Evolutionary conservation across 139 green algal species (phyloP), one percentile per base, ranked within the genome.

Genomic region (Tetradesmus obliquus): DNA sequence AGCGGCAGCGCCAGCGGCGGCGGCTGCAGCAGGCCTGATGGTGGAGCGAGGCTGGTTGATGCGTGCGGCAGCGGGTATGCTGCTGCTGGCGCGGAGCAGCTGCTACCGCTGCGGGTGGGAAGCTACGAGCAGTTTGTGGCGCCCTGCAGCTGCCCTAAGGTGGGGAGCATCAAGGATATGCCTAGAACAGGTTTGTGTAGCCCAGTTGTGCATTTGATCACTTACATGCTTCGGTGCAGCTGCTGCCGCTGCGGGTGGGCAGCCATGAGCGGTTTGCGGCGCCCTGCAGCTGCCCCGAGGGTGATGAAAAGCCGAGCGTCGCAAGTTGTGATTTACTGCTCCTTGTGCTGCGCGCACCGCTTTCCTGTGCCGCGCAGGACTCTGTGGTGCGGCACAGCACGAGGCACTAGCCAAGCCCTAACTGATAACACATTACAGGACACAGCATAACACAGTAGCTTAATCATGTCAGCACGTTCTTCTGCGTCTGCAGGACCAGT

Each of bases 31-130:
- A 13, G 20, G 53, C 15, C 15, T 3, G 66, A 76, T 13, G 17
- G 66, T 3, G 66, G 17, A 6, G 66, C n/a, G 66, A n/a, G 66
- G 66, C 66, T 24, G 66, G 17, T 13, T 76, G 81, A 86, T 86
- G 81, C 53, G 0, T 86, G 81, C 13, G 81, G 45, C 54, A 62
- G 81, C 24, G 81, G 81, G 81, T 86, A 86, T 86, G 81, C 81
- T 57, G 81, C 81, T 45, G 81, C 81, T 12, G 81, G 81, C 1
- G 81, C 81, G 22, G 81, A 86, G 81, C 81, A 86, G 81, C 45
- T 86, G 13, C 45, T 60, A 9, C 81, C 53, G 45, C 55, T 86
- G 51, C 81, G 81, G 5, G 22, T 55, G 8, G 81, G 81, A 55
- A 54, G 45, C 22, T 54, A 54, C 10, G 81, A 58, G 45, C 45